Base-by-base conservation (phyloP, 2,329 filamentous ascomycete genomes). In the Calcarisporium arbuscula region DNA sequence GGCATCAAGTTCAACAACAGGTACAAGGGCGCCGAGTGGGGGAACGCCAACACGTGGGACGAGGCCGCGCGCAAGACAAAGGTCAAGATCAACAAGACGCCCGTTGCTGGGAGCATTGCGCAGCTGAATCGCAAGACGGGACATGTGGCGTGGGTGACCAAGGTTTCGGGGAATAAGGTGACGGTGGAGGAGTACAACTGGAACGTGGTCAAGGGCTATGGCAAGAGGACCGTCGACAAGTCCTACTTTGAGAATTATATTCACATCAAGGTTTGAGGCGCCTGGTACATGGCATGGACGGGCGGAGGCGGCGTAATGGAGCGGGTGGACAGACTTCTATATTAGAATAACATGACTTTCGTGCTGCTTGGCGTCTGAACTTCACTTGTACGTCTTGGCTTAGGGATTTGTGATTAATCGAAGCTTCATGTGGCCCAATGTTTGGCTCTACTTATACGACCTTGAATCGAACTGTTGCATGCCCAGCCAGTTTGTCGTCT, bases 141-240 rank as follows among this genome's bases (percentile, higher is more conserved):
- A 9, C 44, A 46, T 18, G 44, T 46, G 10, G 44, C 40, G 5
- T 46, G 42, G 42, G 42, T 46, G 2, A 30, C 37, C 23, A 36
- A 39, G 14, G 40, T 44, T 3, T 19, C 19, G n/a, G 38, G 40
- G n/a, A 23, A 40, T 28, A 40, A 36, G 25, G 42, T 46, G 19
- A 41, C 32, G 10, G 32, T 46, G n/a, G 44, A 46, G 30, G 42
- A 45, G 28, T 46, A 45, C 34, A 45, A 46, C 38, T 45, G 31
- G 10, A 36, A 25, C 11, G 38, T 22, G 19, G 31, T 18, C 8
- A 26, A 43, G 32, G 38, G 32, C n/a, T 46, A 45, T 16, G 33
- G 37, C 4, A 46, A 28, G 16, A 35, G 44, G 9, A 41, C 37
- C 3, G 40, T 45, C 9, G n/a, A 35, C 27, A 41, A 41, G 37